Evolutionary conservation across 2,329 filamentous ascomycete genomes (phyloP), one percentile per base, ranked within the genome.

Genomic region (Bisporella sp.): DNA sequence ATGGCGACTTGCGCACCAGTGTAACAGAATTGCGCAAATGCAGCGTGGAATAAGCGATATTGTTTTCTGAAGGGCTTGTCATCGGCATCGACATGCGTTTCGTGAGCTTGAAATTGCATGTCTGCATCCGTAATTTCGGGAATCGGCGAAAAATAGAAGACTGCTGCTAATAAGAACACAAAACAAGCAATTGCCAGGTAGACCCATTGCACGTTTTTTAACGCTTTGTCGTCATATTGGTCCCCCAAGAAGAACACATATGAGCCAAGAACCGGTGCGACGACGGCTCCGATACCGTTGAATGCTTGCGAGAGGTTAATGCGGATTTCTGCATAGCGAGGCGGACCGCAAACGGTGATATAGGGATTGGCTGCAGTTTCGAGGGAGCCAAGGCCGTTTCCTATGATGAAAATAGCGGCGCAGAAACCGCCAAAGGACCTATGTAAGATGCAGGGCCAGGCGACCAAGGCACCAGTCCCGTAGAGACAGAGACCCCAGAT

Each of bases 331-430:
- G 83, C 82, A 60, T 87, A 89, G 57, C 81, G 76, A 31, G 81
- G 76, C 3, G 87, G 87, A 3, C 88, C 88, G 62, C 86, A 90
- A 30, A 89, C 77, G 53, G 74, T 70, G 55, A 82, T 68, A 55
- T 84, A 92, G 0, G 87, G 84, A 63, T 92, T 91, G 40, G 87
- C 87, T 2, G 83, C 84, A 1, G 87, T 89, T 64, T 93, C 88
- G 31, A 92, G 78, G 0, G 88, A 81, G 1, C 81, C 82, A 1
- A 92, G 72, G 1, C 86, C 87, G 56, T 85, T 87, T 0, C 87
- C 87, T 48, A 90, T 84, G 29, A 91, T 82, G 60, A 91, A 82
- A 56, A 74, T 82, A 60, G 76, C 81, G 46, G 85, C 79, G 68
- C 88, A 83, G 67, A 91, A 92, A 1, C 88, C 88, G n/a, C 81